Conservation (phyloP, 2,329 filamentous ascomycete species). For the Hysterium pulicare region DNA sequence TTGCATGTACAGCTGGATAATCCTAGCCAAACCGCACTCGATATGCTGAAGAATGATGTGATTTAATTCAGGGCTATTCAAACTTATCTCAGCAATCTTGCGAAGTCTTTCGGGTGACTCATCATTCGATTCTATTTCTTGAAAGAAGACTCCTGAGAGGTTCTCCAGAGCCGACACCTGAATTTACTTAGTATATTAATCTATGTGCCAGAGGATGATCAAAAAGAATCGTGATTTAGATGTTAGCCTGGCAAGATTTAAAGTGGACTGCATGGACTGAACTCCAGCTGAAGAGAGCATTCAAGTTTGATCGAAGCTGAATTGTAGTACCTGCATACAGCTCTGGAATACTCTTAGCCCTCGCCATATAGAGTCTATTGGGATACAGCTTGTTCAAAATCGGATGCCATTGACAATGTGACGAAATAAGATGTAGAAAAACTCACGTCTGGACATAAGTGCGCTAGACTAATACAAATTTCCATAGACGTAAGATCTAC, state of each 20-base stretch:
- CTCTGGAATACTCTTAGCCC: no score
- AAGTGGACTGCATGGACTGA: no score
- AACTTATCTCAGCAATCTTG: constrained; percentile 21
- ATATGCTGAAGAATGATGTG: constrained; percentile 9
- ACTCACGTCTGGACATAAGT: constrained; percentile 10
- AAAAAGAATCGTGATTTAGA: no score
- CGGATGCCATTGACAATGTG: no score
- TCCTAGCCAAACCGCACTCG: not conserved
- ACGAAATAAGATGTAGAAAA: not conserved
- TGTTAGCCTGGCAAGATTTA: no score
- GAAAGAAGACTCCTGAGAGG: not conserved
- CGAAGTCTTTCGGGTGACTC: constrained; percentile 13
- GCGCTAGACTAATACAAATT: constrained; percentile 6
- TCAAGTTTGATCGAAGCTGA: no score
- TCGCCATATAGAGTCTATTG: no score
- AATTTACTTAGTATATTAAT: no score
- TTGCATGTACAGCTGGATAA: not conserved
- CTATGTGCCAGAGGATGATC: no score
- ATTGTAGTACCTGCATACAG: no score
- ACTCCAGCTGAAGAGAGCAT: no score
- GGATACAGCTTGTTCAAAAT: no score
- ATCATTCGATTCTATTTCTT: not conserved
- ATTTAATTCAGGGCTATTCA: constrained; percentile 16
- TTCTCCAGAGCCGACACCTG: not conserved
- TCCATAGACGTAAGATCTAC: constrained; percentile 3